Conservation (phyloP, 257 asterid genomes). For the Solanum chaucha region DNA sequence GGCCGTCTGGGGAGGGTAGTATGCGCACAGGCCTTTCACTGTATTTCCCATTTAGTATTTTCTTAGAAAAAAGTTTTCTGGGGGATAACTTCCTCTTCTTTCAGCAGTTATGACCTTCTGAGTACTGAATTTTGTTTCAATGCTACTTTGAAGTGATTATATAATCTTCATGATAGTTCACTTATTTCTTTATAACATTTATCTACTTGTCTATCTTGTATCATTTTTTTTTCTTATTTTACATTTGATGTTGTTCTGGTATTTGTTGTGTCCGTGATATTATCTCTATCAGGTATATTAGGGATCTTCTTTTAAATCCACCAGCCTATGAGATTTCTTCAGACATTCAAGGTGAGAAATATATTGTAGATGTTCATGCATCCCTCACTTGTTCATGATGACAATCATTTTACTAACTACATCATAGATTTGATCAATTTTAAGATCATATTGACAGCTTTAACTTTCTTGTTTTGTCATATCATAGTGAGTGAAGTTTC, state of each 20-base stretch:
- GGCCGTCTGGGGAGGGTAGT: not conserved
- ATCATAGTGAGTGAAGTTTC: not conserved
- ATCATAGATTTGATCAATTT: not conserved
- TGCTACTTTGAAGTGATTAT: not conserved
- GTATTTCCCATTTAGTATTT: not conserved
- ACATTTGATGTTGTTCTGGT: constrained; percentile 3
- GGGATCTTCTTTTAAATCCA: constrained; percentile 93
- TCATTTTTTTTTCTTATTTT: not conserved
- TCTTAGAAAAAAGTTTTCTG: not conserved
- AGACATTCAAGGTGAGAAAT: constrained; percentile 53
- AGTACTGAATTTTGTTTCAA: not conserved
- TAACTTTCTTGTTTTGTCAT: not conserved
- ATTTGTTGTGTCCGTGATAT: constrained; percentile 1
- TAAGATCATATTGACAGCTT: not conserved
- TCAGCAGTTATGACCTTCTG: not conserved
- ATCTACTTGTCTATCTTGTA: not conserved
- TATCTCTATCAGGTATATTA: constrained; percentile 52
- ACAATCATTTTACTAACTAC: not conserved
- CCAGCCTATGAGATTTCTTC: constrained; percentile 84
- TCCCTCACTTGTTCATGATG: not conserved
- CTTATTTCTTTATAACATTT: not conserved
- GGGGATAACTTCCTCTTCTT: not conserved
- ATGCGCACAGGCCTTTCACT: not conserved
- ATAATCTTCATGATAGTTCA: not conserved
- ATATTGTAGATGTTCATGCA: not conserved